phyloP scores from a whole-genome alignment of 202 grass and related monocot species.

The Cymbopogon flexuosus region DNA sequence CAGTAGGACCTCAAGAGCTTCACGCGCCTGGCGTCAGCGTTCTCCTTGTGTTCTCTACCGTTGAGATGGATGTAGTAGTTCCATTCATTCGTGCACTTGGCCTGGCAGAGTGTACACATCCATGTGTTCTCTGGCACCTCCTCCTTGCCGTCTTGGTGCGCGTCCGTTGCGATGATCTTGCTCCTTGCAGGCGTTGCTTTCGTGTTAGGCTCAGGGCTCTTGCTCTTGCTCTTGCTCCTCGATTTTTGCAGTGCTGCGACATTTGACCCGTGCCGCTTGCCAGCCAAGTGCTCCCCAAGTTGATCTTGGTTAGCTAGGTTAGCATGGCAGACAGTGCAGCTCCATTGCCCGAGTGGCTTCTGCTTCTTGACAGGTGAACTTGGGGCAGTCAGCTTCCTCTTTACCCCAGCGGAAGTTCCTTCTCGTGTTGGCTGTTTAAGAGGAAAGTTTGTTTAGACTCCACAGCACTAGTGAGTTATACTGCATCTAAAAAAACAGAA shows the following conservation, averaged over 20 bases:
- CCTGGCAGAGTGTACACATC: background rate
- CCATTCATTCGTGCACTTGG: background rate
- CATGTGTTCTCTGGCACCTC: background rate
- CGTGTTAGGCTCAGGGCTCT: no score
- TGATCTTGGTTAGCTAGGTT: no score
- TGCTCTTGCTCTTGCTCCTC: no score
- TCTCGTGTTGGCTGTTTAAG: background rate
- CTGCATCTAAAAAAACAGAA: background rate
- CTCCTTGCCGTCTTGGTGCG: background rate
- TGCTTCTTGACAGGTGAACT: no score
- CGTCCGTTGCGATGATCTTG: no score
- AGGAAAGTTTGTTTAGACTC: background rate
- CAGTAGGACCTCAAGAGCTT: background rate
- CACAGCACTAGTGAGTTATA: background rate
- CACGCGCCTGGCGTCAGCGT: background rate
- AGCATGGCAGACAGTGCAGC: no score
- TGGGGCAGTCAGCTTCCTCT: conserved; percentile 9
- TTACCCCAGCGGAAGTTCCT: background rate
- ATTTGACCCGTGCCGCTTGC: no score
- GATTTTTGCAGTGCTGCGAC: no score
- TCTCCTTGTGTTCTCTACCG: background rate
- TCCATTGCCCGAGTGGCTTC: no score
- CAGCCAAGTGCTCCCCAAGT: no score
- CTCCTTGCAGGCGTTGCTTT: no score
- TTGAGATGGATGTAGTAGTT: background rate